These are phyloP conservation scores for Schizochytrium sp. DNA, from an alignment of 108 stramenopile species.

Conservation along the genomic window DNA sequence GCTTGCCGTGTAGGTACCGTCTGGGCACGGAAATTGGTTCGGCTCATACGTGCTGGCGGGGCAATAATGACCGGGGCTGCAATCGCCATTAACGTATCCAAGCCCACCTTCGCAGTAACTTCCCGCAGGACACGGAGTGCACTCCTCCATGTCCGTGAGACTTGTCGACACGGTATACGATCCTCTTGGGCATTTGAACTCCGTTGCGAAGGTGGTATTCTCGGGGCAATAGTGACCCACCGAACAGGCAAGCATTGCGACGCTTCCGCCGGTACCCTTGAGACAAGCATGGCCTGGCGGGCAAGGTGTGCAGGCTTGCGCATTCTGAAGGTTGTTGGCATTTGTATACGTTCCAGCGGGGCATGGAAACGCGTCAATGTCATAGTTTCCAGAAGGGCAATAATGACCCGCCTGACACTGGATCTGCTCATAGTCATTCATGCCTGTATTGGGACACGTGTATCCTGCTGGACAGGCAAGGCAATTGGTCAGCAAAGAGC, in stretches of 20 bases:
- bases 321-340: not conserved
- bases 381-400: slow-evolving; percentile 23
- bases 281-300: slow-evolving; percentile 14
- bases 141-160: slow-evolving; percentile 14
- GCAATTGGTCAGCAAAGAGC: not conserved
- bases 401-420: slow-evolving; percentile 36
- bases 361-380: slow-evolving; percentile 23
- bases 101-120: slow-evolving; percentile 15
- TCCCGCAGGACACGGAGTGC: slow-evolving; percentile 27
- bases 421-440: not conserved
- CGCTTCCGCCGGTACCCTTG: slow-evolving; percentile 16
- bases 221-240: slow-evolving; percentile 45
- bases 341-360: slow-evolving; percentile 38
- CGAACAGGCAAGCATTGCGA: slow-evolving; percentile 24
- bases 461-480: not conserved
- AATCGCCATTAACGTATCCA: not conserved
- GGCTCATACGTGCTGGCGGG: slow-evolving; percentile 22
- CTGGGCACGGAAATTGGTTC: slow-evolving; percentile 26
- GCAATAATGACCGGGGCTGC: slow-evolving; percentile 39
- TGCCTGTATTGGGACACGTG: not conserved
- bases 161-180: slow-evolving; percentile 28
- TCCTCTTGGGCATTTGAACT: slow-evolving; percentile 30
- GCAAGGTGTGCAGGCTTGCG: slow-evolving; percentile 28
- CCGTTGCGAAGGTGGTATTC: not conserved
- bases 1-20: slow-evolving; percentile 29